Evolutionary conservation across 257 asterid species (phyloP).

Genomic region (Verbena officinalis): DNA sequence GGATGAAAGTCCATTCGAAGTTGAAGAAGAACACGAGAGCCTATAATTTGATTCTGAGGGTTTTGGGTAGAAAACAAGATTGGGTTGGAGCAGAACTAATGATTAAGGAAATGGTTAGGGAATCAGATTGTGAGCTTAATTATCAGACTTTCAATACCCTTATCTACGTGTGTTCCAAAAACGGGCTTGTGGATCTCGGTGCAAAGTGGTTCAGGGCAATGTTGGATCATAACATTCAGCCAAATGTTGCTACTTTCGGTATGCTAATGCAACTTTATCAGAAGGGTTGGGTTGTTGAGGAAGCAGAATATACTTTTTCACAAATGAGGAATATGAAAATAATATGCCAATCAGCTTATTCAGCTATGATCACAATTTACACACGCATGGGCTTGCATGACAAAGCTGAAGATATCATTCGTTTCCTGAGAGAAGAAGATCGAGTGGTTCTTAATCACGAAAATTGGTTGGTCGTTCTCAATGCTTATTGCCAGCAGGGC

Average conservation of each 20-base stretch:
- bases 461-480: slow-evolving; percentile 88
- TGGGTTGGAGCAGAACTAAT: slow-evolving; percentile 67
- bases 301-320: slow-evolving; percentile 74
- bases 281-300: slow-evolving; percentile 70
- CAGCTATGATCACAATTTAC: slow-evolving; percentile 82
- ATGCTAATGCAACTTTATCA: slow-evolving; percentile 87
- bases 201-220: slow-evolving; percentile 71
- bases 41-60: slow-evolving; percentile 67
- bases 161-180: slow-evolving; percentile 67
- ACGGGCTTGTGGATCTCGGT: slow-evolving; percentile 64
- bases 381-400: slow-evolving; percentile 69
- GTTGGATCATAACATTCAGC: slow-evolving; percentile 67
- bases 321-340: slow-evolving; percentile 68
- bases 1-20: slow-evolving; percentile 83
- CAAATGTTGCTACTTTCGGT: slow-evolving; percentile 86
- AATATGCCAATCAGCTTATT: slow-evolving; percentile 73
- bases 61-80: slow-evolving; percentile 68
- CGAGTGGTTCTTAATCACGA: slow-evolving; percentile 60
- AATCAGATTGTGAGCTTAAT: slow-evolving; percentile 51
- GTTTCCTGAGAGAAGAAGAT: slow-evolving; percentile 68
- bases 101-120: slow-evolving; percentile 62
- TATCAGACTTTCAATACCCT: slow-evolving; percentile 71
- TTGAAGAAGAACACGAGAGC: slow-evolving; percentile 65
- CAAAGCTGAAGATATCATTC: slow-evolving; percentile 75
- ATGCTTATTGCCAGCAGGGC: slow-evolving; percentile 90